Percentiles rank a stretch among this genome's conserved stretches.
Conservation (phyloP, 257 asterid genomes). For the Coffea eugenioides region DNA sequence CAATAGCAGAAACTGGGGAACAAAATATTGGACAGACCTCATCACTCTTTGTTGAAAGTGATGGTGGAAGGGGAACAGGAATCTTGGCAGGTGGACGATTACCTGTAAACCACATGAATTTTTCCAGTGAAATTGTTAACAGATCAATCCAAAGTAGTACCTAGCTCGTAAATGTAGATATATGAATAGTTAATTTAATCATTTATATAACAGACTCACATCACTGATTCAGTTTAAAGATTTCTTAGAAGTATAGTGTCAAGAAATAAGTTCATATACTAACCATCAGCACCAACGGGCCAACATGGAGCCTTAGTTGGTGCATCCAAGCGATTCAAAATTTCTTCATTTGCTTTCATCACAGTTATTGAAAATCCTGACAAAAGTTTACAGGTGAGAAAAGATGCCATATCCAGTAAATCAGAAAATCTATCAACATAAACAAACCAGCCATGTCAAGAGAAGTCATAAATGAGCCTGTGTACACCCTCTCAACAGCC, state of each 20-base stretch:
- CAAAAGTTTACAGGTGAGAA: conserved; percentile 21
- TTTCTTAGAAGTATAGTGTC: neutral
- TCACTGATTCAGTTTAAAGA: neutral
- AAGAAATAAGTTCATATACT: conserved; percentile 19
- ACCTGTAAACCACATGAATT: conserved; percentile 47
- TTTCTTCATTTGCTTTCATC: conserved; percentile 75
- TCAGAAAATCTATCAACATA: neutral
- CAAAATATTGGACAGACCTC: conserved; percentile 48
- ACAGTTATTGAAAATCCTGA: conserved; percentile 92
- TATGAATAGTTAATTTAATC: neutral
- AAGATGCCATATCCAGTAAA: neutral
- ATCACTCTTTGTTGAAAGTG: conserved; percentile 54
- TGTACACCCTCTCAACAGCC: conserved; percentile 95
- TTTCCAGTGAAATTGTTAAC: conserved; percentile 18
- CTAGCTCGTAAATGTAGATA: neutral
- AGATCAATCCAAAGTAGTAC: neutral
- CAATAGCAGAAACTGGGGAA: neutral
- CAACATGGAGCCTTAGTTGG: conserved; percentile 95
- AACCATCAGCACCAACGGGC: conserved; percentile 95
- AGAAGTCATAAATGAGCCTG: conserved; percentile 98
- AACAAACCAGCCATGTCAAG: conserved; percentile 92
- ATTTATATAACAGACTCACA: neutral
- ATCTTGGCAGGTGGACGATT: conserved; percentile 88
- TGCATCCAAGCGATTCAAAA: conserved; percentile 78
- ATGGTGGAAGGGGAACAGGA: conserved; percentile 88